phyloP scores from a whole-genome alignment of 371 early-diverging fungal species.

The Conidiobolus coronatus region DNA sequence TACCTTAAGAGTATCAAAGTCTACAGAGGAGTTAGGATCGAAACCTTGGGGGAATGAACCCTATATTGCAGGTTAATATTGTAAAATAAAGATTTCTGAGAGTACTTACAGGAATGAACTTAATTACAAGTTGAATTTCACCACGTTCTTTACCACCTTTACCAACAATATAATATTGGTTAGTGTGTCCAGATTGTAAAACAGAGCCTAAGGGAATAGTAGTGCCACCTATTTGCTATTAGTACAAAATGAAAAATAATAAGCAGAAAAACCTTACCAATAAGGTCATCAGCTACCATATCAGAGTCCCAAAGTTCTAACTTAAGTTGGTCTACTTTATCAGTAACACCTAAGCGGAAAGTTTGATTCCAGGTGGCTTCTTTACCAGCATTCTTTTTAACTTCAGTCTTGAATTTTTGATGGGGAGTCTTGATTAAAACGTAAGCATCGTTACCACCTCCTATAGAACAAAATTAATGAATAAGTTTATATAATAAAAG shows the following conservation, averaged over 20 bases:
- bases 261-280: neutral
- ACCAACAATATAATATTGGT: constrained; percentile 1
- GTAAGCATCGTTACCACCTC: constrained; percentile 2
- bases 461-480: neutral
- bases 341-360: constrained; percentile 1
- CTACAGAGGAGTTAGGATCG: neutral
- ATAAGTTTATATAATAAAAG: neutral
- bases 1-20: neutral
- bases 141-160: neutral
- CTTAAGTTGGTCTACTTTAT: neutral
- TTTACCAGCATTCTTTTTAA: constrained; percentile 3
- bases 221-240: constrained; percentile 2
- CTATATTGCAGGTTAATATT: neutral
- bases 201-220: constrained; percentile 1
- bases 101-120: neutral
- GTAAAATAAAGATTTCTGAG: neutral
- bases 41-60: constrained; percentile 3
- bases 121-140: constrained; percentile 1
- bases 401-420: constrained; percentile 4
- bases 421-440: neutral
- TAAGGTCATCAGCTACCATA: neutral
- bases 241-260: neutral
- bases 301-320: constrained; percentile 3
- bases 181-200: neutral
- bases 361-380: constrained; percentile 4